Evolutionary conservation across 164 flowering plant genomes (phyloP).

Genomic region (Buxus sempervirens): DNA sequence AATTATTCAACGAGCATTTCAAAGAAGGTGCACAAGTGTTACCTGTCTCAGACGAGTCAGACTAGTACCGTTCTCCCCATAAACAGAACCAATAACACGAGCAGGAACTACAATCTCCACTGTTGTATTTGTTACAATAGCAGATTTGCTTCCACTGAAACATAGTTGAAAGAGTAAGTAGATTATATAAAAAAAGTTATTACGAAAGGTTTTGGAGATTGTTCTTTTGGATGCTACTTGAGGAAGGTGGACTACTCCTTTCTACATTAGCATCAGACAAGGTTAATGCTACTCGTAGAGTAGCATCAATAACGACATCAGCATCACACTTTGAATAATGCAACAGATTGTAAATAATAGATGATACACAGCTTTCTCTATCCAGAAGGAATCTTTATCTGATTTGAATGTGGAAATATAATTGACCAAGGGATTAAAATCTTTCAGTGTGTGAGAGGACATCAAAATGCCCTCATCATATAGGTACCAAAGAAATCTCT

Average conservation of each 20-base stretch:
- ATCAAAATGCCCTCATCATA: neutral
- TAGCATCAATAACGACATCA: neutral
- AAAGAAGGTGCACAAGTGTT: neutral
- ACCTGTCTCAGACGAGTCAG: conserved; percentile 80
- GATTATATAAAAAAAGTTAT: neutral
- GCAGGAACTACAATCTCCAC: conserved; percentile 79
- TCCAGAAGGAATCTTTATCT: neutral
- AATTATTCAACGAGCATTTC: too few relatives aligned
- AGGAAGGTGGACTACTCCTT: neutral
- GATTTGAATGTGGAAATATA: neutral
- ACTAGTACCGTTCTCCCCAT: conserved; percentile 80
- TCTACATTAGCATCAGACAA: neutral
- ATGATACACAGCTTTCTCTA: neutral
- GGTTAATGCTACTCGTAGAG: neutral
- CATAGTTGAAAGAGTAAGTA: neutral
- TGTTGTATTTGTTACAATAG: conserved; percentile 71
- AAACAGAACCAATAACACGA: conserved; percentile 49
- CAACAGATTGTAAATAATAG: neutral
- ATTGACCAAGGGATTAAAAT: neutral
- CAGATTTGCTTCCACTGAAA: conserved; percentile 66
- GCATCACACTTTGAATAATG: neutral
- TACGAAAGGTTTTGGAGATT: too few relatives aligned
- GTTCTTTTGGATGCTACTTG: neutral
- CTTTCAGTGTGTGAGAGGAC: neutral
- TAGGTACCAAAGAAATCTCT: neutral